A percentile compares a stretch with the other conserved stretches of the same genome.
phyloP scores from a whole-genome alignment of 257 asterid genomes.

The Solanum megistacrolobum region DNA sequence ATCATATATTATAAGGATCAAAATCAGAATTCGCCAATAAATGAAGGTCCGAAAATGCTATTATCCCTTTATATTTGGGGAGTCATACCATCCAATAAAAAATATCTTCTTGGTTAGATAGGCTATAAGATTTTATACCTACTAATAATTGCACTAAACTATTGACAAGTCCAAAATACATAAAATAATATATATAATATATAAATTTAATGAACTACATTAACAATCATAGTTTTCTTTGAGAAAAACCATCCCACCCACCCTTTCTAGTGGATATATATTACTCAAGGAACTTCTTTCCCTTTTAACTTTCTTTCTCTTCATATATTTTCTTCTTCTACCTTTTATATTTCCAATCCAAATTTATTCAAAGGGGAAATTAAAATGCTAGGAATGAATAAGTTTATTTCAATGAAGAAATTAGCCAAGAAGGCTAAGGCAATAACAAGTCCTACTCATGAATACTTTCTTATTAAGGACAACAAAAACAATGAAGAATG shows the following conservation, averaged over 20 bases:
- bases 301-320: neutral
- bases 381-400: slow-evolving; percentile 46
- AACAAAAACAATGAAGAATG: neutral
- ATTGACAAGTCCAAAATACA: neutral
- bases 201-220: neutral
- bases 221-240: neutral
- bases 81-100: neutral
- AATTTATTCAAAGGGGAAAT: neutral
- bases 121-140: neutral
- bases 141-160: neutral
- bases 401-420: slow-evolving; percentile 51
- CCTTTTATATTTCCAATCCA: neutral
- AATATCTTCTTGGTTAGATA: neutral
- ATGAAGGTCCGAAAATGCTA: neutral
- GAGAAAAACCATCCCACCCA: slow-evolving; percentile 20
- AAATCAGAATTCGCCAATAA: neutral
- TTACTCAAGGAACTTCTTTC: neutral
- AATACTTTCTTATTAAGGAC: slow-evolving; percentile 27
- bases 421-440: slow-evolving; percentile 46
- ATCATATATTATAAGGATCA: neutral
- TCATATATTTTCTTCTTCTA: neutral
- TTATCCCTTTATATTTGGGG: neutral
- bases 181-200: neutral
- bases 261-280: neutral
- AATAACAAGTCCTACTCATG: neutral